phyloP scores from a whole-genome alignment of 805 yeast species.

The Monosporozyma yasuniensis region DNA sequence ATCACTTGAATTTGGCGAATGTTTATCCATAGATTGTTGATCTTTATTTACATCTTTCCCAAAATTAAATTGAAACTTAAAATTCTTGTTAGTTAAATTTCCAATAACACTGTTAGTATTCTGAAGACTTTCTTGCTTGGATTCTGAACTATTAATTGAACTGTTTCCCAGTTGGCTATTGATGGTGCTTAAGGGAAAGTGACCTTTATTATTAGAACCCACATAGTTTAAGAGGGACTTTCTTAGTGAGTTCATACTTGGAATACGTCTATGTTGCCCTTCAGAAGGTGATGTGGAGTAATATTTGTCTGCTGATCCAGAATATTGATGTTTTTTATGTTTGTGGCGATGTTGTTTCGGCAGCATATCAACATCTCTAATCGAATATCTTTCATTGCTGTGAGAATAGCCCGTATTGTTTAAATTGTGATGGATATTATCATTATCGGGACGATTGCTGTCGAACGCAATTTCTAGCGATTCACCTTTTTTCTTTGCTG shows the following conservation, averaged over 20 bases:
- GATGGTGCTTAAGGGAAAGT: not conserved
- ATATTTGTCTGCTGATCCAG: not conserved
- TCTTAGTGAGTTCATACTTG: slow-evolving; percentile 16
- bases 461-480: slow-evolving; percentile 53
- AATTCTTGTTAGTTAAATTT: slow-evolving; percentile 23
- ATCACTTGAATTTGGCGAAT: not conserved
- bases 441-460: not conserved
- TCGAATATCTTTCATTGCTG: slow-evolving; percentile 19
- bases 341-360: not conserved
- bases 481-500: slow-evolving; percentile 72
- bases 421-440: not conserved
- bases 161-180: not conserved
- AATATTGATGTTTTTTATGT: slow-evolving; percentile 3
- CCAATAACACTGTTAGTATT: slow-evolving; percentile 14
- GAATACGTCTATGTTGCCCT: slow-evolving; percentile 6
- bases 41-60: slow-evolving; percentile 4
- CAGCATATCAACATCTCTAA: slow-evolving; percentile 23
- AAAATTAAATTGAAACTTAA: slow-evolving; percentile 29
- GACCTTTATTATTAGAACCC: not conserved
- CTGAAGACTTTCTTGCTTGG: not conserved
- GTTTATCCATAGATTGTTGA: not conserved
- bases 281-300: not conserved
- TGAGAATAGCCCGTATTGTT: not conserved
- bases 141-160: not conserved
- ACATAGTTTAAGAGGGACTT: slow-evolving; percentile 22